Evolutionary conservation across 148 eudicot species (phyloP).

Genomic region (Suaeda aralocaspica): DNA sequence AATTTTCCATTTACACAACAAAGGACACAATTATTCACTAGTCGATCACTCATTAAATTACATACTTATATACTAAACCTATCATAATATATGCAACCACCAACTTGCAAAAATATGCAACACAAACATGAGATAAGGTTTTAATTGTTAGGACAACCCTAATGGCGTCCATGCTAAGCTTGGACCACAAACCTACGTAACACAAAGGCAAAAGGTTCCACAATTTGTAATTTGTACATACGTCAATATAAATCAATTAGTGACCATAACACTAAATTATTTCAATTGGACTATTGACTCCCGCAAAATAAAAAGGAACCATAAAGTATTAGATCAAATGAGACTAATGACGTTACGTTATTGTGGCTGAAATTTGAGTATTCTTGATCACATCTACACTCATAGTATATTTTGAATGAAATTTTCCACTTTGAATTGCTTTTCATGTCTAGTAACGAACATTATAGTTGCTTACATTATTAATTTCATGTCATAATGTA

Average conservation of each 20-base stretch:
- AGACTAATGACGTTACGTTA: slow-evolving; percentile 14
- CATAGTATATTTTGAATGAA: not conserved
- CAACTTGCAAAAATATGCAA: not conserved
- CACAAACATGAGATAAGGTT: slow-evolving; percentile 19
- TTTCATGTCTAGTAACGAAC: not conserved
- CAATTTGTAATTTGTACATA: slow-evolving; percentile 4
- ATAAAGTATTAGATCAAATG: too few species aligned
- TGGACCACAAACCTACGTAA: slow-evolving; percentile 28
- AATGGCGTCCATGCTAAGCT: slow-evolving; percentile 25
- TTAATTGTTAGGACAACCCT: slow-evolving; percentile 6
- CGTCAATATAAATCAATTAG: slow-evolving; percentile 20
- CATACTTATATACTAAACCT: not conserved
- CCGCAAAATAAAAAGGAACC: too few species aligned
- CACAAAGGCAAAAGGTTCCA: slow-evolving; percentile 18
- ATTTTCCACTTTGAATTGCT: not conserved
- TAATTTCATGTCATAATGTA: not conserved
- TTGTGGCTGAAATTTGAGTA: not conserved
- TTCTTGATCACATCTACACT: not conserved
- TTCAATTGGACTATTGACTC: not conserved
- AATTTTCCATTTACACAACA: not conserved
- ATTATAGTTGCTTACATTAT: not conserved
- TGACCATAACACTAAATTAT: slow-evolving; percentile 10
- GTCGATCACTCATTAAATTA: not conserved
- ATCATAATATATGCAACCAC: slow-evolving; percentile 4
- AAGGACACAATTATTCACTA: not conserved